Percentiles rank a stretch among this genome's conserved stretches.
These are phyloP conservation scores for Plasmodium berghei DNA, from an alignment of 169 alveolate species.

Conservation along the genomic window DNA sequence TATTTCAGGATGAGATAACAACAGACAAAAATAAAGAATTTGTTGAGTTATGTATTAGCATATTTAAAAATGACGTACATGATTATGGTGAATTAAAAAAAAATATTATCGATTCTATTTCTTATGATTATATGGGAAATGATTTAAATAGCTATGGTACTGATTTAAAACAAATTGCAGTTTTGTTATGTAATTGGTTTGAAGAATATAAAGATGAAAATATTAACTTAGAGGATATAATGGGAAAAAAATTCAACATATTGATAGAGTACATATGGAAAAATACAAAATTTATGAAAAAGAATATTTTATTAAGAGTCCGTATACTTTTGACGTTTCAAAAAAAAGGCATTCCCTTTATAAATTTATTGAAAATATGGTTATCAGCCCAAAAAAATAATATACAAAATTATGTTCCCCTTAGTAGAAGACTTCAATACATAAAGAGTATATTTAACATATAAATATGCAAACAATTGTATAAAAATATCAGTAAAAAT, in stretches of 20 bases:
- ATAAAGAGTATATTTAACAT: slow-evolving; percentile 8
- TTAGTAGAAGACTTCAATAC: slow-evolving; percentile 35
- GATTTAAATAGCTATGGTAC: slow-evolving; percentile 19
- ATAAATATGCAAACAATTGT: slow-evolving; percentile 4
- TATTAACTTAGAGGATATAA: slow-evolving; percentile 7
- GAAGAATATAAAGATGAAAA: slow-evolving; percentile 7
- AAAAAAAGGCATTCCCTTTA: slow-evolving; percentile 61
- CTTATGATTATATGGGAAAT: slow-evolving; percentile 38
- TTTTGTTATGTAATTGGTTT: slow-evolving; percentile 37
- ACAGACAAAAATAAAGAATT: slow-evolving; percentile 22
- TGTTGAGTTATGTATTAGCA: slow-evolving; percentile 38
- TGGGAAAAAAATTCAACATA: slow-evolving; percentile 17
- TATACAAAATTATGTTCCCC: slow-evolving; percentile 47
- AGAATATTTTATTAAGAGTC: slow-evolving; percentile 39
- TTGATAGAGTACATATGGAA: slow-evolving; percentile 20
- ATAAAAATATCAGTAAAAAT: no score
- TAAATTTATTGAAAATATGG: slow-evolving; percentile 48
- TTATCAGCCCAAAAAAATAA: slow-evolving; percentile 38
- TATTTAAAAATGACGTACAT: slow-evolving; percentile 67
- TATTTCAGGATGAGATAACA: slow-evolving; percentile 29
- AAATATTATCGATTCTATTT: slow-evolving; percentile 18
- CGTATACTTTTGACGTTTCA: slow-evolving; percentile 66
- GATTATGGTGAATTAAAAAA: slow-evolving; percentile 35
- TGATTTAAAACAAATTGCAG: slow-evolving; percentile 9
- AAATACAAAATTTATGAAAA: slow-evolving; percentile 30